These are phyloP conservation scores for Murraya koenigii DNA, from an alignment of 345 rosid species.

Conservation along the genomic window DNA sequence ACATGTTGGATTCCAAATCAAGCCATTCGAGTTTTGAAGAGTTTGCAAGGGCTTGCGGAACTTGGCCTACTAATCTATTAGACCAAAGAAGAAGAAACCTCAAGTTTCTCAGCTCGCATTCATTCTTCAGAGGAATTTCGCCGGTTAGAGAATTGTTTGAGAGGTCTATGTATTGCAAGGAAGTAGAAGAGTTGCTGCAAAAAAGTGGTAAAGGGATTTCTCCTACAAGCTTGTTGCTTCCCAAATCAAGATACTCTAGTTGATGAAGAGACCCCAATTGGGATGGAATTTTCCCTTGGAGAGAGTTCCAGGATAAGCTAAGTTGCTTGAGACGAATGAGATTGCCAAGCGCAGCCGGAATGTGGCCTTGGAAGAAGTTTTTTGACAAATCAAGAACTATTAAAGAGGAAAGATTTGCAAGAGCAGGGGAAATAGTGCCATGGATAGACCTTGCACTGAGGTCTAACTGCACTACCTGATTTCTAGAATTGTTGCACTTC, in stretches of 20 bases:
- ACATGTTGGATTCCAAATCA: conserved; percentile 67
- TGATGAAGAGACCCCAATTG: conserved; percentile 48
- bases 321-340: conserved; percentile 51
- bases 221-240: conserved; percentile 53
- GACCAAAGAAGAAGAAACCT: conserved; percentile 83
- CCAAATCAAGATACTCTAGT: conserved; percentile 60
- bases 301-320: conserved; percentile 63
- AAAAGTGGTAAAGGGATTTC: conserved; percentile 55
- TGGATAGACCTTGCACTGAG: conserved; percentile 52
- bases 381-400: conserved; percentile 66
- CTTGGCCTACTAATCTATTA: conserved; percentile 49
- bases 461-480: conserved; percentile 46
- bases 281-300: conserved; percentile 60
- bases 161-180: conserved; percentile 64
- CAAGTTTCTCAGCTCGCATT: conserved; percentile 49
- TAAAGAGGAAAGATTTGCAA: conserved; percentile 63
- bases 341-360: conserved; percentile 64
- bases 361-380: conserved; percentile 60
- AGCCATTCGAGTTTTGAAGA: conserved; percentile 76
- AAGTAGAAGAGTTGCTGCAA: conserved; percentile 55
- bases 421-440: conserved; percentile 62
- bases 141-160: conserved; percentile 79
- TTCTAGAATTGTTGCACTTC: conserved; percentile 49
- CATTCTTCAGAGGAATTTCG: conserved; percentile 47
- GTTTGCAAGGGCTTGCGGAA: conserved; percentile 64